Conservation (phyloP, 371 early-diverging fungal species). For the Syncephalastrum monosporum region DNA sequence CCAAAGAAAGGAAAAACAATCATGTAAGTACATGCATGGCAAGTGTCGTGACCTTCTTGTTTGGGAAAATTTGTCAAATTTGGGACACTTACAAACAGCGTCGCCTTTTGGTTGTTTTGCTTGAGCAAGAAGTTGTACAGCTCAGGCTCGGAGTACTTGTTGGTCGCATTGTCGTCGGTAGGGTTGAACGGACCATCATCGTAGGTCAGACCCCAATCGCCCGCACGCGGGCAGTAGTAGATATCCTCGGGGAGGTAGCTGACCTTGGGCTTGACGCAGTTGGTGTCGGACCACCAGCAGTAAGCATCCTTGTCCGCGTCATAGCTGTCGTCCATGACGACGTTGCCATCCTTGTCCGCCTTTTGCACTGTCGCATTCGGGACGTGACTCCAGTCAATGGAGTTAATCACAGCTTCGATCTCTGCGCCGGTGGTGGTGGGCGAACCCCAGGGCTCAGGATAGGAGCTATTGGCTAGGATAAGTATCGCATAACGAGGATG, state of each 20-base stretch:
- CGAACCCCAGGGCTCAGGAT: conserved; percentile 40
- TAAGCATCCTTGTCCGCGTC: conserved; percentile 31
- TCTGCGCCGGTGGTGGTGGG: conserved; percentile 32
- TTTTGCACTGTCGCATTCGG: conserved; percentile 39
- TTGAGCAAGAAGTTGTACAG: conserved; percentile 49
- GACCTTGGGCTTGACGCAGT: conserved; percentile 43
- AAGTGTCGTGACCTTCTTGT: conserved; percentile 3
- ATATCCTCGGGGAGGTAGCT: conserved; percentile 42
- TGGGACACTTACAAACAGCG: conserved; percentile 22
- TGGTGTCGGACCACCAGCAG: conserved; percentile 52
- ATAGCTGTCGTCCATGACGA: conserved; percentile 19
- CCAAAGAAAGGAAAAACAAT: not conserved
- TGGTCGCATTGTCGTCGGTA: conserved; percentile 17
- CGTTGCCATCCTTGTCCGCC: conserved; percentile 17
- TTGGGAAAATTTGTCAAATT: not conserved
- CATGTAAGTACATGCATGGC: not conserved
- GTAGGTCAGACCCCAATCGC: conserved; percentile 52
- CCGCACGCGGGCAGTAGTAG: conserved; percentile 40
- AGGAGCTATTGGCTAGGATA: conserved; percentile 9
- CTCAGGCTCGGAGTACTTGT: conserved; percentile 42
- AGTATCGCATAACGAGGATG: no score
- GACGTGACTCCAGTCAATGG: conserved; percentile 48
- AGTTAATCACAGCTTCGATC: conserved; percentile 34
- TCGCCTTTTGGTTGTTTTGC: conserved; percentile 26
- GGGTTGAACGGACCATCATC: conserved; percentile 51